Evolutionary conservation across 306 rosid species (phyloP), one percentile per base, ranked within the genome.

Genomic region (Mimosa bimucronata): DNA sequence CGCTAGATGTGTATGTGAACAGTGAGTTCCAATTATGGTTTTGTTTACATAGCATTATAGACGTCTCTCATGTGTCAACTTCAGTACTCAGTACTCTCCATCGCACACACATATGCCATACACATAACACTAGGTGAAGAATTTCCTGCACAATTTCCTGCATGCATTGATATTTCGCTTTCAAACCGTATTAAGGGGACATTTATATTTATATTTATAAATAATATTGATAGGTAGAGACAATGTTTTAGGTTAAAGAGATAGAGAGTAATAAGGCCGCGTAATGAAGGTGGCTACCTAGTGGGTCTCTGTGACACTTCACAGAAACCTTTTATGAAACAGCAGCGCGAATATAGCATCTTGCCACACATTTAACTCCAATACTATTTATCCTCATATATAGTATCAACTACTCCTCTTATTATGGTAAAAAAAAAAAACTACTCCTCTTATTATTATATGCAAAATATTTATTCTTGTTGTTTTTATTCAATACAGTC

Each of bases 11-110:
- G 57, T 21, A 69, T 55, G 83, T 66, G 85, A 88, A 90, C 91
- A 90, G 92, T 90, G 85, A 85, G 90, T 83, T 84, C 85, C 91
- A 82, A 88, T 90, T 83, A 85, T 90, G 85, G 64, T 64, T 79
- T 78, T 84, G 79, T 85, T 38, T 31, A 50, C 62, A 85, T 19
- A 48, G 6, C 7, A 79, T 66, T 72, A n/a, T 87, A 83, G 48
- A 44, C 71, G 82, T 84, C 82, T 80, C 60, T 53, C 85, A 65
- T 66, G 19, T 69, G 89, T 87, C 89, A 77, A 18, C 80, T 68
- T 84, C 89, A 84, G 31, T 23, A 10, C 77, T 65, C 65, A 9
- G 62, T 79, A 77, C 70, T 4, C 70, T 55, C 28, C 29, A 8
- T 9, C 62, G 6, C 31, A 26, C 69, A 74, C 42, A 44, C 48